Percentiles rank a stretch among this genome's conserved stretches.
Conservation (phyloP, 257 asterid genomes). For the Solanum neorickii region DNA sequence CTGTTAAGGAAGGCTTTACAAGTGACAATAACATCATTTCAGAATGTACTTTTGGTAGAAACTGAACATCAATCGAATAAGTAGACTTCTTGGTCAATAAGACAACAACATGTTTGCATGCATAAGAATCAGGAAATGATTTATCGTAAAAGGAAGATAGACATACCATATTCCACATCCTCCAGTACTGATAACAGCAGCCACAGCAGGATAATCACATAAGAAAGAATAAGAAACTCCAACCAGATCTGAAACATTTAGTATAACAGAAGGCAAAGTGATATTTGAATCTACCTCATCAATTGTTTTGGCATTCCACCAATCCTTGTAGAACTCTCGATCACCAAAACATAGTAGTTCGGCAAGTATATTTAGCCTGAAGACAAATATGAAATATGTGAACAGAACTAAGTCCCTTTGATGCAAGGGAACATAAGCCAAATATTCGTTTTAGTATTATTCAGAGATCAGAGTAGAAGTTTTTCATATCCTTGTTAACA, state of each 20-base stretch:
- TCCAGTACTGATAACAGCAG: constrained; percentile 78
- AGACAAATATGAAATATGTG: not conserved
- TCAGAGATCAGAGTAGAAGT: not conserved
- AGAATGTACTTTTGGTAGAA: not conserved
- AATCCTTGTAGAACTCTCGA: constrained; percentile 97
- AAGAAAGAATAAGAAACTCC: constrained; percentile 2
- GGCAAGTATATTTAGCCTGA: constrained; percentile 91
- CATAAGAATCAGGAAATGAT: not conserved
- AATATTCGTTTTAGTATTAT: not conserved
- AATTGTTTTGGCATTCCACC: constrained; percentile 99
- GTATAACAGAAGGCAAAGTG: not conserved
- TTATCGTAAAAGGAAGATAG: not conserved
- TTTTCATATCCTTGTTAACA: not conserved
- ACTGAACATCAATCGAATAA: not conserved
- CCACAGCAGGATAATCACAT: constrained; percentile 16
- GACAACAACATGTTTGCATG: not conserved
- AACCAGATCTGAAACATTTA: not conserved
- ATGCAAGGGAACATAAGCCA: not conserved
- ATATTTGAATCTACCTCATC: constrained; percentile 60
- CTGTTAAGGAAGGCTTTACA: not conserved
- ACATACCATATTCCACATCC: constrained; percentile 99
- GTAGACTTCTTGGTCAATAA: not conserved
- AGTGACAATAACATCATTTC: not conserved
- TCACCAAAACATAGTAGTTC: constrained; percentile 93
- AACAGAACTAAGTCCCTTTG: not conserved